phyloP scores from a whole-genome alignment of 2,329 filamentous ascomycete species.

The Diaporthe vexans region DNA sequence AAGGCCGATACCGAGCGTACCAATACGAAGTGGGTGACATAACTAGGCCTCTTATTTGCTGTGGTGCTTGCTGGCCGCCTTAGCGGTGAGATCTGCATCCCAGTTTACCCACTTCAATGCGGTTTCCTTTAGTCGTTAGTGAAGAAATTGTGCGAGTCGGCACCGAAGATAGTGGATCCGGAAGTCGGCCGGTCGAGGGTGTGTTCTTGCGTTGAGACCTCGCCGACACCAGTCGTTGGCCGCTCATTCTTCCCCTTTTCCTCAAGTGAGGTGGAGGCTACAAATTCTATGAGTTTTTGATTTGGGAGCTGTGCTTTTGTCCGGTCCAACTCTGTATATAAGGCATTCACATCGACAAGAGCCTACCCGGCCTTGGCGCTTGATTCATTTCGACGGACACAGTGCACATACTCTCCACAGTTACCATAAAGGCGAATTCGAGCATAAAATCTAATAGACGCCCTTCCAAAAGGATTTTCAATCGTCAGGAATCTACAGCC shows the following conservation, averaged over 20 bases:
- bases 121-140: conserved; percentile 4
- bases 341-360: background rate
- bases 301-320: background rate
- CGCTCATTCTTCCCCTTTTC: conserved; percentile 8
- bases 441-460: background rate
- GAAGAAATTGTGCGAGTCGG: conserved; percentile 20
- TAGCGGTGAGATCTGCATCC: conserved; percentile 19
- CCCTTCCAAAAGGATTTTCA: background rate
- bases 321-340: background rate
- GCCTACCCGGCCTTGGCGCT: background rate
- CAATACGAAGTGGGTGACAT: conserved; percentile 13
- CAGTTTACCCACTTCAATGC: conserved; percentile 15
- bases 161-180: conserved; percentile 23
- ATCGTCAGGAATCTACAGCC: background rate
- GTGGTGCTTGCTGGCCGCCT: background rate
- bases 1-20: conserved; percentile 26
- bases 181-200: conserved; percentile 3
- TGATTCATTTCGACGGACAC: background rate
- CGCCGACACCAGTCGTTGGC: background rate
- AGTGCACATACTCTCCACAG: background rate
- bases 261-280: background rate
- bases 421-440: background rate
- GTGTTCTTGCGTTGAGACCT: background rate
- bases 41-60: conserved; percentile 8
- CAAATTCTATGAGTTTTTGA: background rate